Evolutionary conservation across 257 asterid species (phyloP), one percentile per base, ranked within the genome.

Genomic region (Przewalskia tangutica): DNA sequence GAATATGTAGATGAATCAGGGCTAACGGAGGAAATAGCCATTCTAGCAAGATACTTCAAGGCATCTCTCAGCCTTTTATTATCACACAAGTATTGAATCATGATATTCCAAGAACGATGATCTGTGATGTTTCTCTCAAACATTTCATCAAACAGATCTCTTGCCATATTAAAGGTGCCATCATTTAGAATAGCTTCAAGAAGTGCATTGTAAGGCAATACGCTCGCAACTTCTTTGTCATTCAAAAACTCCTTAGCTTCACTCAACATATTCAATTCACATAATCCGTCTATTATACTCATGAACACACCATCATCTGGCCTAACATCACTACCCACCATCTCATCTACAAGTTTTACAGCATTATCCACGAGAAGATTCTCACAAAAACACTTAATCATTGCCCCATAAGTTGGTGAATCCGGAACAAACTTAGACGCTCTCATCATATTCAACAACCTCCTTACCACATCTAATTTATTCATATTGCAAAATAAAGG

Each of bases 331-430:
- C 82, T 44, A 83, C 77, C 84, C 54, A 85, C 34, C 95, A 92
- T 93, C 88, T 89, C 97, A 82, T 88, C 85, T 18, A 88, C 82
- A 71, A 91, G 88, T 75, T 80, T 66, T 40, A 91, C 58, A 1
- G 97, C 98, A 78, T 92, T 95, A 84, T 90, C 92, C 90, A 92
- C n/a, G 2, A 27, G 85, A 83, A 87, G 90, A 88, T 86, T 77
- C 68, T 83, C 85, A 77, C 98, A 92, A 80, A 93, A 87, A 84
- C 97, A 89, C 53, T 77, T 82, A 56, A 95, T 83, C 90, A 91
- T 68, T 48, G 89, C 89, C 65, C 81, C 91, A 54, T 89, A 93
- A 40, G 83, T 90, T 6, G 79, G 81, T n/a, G 87, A 71, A 86
- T 87, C 81, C 0, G 92, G 94, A 80, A 86, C 70, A 48, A 87